Evolutionary conservation across 225 moss, liverwort and hornwort species (phyloP), one percentile per base, ranked within the genome.

Genomic region (Physcomitrellopsis africana): DNA sequence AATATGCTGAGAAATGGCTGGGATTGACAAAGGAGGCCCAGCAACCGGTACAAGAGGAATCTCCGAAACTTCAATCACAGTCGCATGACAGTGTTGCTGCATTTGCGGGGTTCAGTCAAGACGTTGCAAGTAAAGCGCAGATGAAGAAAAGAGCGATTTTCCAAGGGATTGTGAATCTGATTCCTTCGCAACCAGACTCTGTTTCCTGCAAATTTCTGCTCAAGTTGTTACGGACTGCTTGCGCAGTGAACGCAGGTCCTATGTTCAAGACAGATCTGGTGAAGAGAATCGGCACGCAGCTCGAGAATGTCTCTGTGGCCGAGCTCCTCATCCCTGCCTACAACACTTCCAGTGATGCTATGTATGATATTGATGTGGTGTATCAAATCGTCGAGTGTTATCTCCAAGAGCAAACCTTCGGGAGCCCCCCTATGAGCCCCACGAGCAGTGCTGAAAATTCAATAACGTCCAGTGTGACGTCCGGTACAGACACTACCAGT

Each of bases 281-380:
- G 81, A 77, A 81, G 54, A 65, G 91, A 77, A 89, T 93, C 41
- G 91, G 91, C 15, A 72, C 78, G 45, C 89, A 91, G 73, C 84
- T 93, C 41, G 93, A 93, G 70, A 87, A 93, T 32, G 91, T 87
- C 0, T 82, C 91, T 6, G 47, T 91, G 56, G 89, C 87, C 22
- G 93, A 93, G 52, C 86, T 93, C 8, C 70, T 93, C 10, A 91
- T 89, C 52, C 91, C 93, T 17, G 77, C 64, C 11, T 32, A 70
- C 64, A 64, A 51, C 20, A 83, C 93, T 56, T 82, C 78, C 0
- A 79, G 82, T 7, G 91, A 91, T 63, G 83, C 89, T 12, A 79
- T 86, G 41, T 91, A 87, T 60, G 87, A 89, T 49, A 87, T 93
- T 47, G 93, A 93, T 52, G 86, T 91, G 8, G 93, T 91, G 32